Conservation (phyloP, 495 filamentous ascomycete species). For the Daldinia bambusicola region DNA sequence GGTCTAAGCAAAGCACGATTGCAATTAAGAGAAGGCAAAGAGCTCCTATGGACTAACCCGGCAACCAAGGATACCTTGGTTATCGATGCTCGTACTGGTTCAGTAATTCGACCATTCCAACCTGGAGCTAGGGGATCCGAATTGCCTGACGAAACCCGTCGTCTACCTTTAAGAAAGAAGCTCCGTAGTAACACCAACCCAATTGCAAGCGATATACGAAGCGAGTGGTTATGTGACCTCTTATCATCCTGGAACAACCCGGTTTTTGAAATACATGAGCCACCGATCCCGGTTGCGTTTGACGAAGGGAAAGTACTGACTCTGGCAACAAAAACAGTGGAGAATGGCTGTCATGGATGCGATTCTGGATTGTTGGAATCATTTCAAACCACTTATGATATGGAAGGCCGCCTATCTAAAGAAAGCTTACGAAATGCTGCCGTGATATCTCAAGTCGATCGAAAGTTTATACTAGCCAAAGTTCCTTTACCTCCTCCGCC, state of each 20-base stretch:
- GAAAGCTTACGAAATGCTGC: slow-evolving; percentile 67
- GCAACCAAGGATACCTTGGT: slow-evolving; percentile 66
- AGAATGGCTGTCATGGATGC: slow-evolving; percentile 22
- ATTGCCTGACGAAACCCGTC: slow-evolving; percentile 7
- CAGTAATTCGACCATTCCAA: slow-evolving; percentile 50
- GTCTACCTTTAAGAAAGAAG: slow-evolving; percentile 28
- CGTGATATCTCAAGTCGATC: slow-evolving; percentile 85
- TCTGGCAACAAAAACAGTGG: slow-evolving; percentile 45
- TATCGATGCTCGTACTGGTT: slow-evolving; percentile 72
- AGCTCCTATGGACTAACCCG: slow-evolving; percentile 75
- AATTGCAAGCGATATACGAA: slow-evolving; percentile 30
- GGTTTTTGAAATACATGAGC: slow-evolving; percentile 53
- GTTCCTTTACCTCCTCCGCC: slow-evolving; percentile 47
- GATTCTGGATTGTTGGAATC: slow-evolving; percentile 39
- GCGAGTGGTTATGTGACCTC: slow-evolving; percentile 54
- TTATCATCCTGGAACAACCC: slow-evolving; percentile 53
- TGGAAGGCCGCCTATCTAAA: slow-evolving; percentile 72
- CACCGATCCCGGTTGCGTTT: slow-evolving; percentile 50
- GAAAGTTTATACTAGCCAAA: slow-evolving; percentile 85
- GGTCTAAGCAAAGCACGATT: background rate
- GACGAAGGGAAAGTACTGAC: slow-evolving; percentile 41
- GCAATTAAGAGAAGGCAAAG: slow-evolving; percentile 40
- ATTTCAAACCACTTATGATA: slow-evolving; percentile 35
- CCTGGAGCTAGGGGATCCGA: background rate
- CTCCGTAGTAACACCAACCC: slow-evolving; percentile 35